Evolutionary conservation across 352 stramenopile genomes (phyloP), one percentile per base, ranked within the genome.

Genomic region (Pseudoperonospora humuli): DNA sequence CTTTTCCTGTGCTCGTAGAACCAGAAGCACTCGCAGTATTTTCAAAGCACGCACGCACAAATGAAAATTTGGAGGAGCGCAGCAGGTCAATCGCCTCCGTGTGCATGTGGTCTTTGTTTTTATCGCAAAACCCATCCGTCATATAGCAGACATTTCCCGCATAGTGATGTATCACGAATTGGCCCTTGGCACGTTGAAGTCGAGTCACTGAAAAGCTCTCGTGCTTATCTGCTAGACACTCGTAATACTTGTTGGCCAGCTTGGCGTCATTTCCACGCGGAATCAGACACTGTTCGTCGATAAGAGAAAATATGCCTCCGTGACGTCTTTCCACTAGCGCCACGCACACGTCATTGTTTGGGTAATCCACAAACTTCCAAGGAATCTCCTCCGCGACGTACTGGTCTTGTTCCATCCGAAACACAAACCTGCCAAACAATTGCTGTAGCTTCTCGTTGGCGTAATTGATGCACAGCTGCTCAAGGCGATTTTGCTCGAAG

Each of bases 401-500:
- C 40, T 91, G 60, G 5, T 91, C 64, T 44, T 95, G 79, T 53
- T 95, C 81, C 67, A 86, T 88, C 24, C 75, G 76, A 55, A 93
- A 90, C 10, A 93, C 77, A 27, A 89, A 90, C 8, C 62, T 52
- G 1, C 67, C 76, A 28, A 93, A 93, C 10, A 91, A 54, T 43
- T 92, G 82, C 53, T 93, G 82, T 9, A 93, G 66, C 48, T 90
- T 93, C 44, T 93, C 82, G 51, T 93, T 93, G 11, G 77, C 80
- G 52, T 84, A 93, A 49, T 93, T 93, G 57, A 93, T 93, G 40
- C 81, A 93, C 19, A 93, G 54, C 25, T 93, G 81, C 52, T 93
- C 82, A 0, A 98, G 86, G 15, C 76, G 92, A 50, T 98, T 98
- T 33, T 84, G 55, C 36, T 87, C 59, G 34, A 96, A 94, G 36